These are phyloP conservation scores for Collybia sordida DNA, from an alignment of 768 basidiomycete genomes.

Conservation along the genomic window DNA sequence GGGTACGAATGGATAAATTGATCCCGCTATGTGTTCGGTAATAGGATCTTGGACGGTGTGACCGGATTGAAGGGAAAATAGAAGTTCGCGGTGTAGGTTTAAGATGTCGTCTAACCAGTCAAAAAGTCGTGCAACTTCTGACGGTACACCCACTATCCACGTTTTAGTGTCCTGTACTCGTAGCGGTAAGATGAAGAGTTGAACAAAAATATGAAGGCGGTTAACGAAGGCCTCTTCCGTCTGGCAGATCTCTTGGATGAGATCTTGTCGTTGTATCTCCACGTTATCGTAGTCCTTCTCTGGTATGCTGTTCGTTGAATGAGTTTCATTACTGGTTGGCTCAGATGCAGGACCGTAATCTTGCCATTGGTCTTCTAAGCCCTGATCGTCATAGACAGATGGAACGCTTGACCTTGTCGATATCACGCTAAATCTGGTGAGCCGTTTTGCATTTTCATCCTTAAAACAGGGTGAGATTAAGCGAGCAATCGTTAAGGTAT, in stretches of 20 bases:
- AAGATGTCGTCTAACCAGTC: constrained; percentile 91
- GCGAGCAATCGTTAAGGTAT: no score
- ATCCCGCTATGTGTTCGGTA: constrained; percentile 55
- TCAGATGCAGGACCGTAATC: no score
- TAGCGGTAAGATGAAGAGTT: constrained; percentile 77
- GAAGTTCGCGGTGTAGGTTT: constrained; percentile 69
- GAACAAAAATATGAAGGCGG: constrained; percentile 62
- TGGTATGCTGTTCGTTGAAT: background rate
- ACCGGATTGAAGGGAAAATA: constrained; percentile 32
- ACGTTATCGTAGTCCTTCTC: constrained; percentile 14
- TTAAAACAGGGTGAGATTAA: background rate
- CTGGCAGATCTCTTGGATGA: constrained; percentile 63
- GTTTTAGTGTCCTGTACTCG: constrained; percentile 64
- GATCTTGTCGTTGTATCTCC: constrained; percentile 14
- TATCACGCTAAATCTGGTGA: constrained; percentile 3
- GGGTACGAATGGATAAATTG: constrained; percentile 59
- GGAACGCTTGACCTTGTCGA: constrained; percentile 14
- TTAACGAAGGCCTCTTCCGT: constrained; percentile 71
- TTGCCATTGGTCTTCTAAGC: background rate
- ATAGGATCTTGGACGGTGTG: constrained; percentile 41
- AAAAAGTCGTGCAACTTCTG: constrained; percentile 67
- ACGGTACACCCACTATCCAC: constrained; percentile 84
- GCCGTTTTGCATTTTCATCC: background rate
- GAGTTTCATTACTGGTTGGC: no score
- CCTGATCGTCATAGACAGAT: constrained; percentile 16